Evolutionary conservation across 345 rosid genomes (phyloP).

Genomic region (Firmiana major): DNA sequence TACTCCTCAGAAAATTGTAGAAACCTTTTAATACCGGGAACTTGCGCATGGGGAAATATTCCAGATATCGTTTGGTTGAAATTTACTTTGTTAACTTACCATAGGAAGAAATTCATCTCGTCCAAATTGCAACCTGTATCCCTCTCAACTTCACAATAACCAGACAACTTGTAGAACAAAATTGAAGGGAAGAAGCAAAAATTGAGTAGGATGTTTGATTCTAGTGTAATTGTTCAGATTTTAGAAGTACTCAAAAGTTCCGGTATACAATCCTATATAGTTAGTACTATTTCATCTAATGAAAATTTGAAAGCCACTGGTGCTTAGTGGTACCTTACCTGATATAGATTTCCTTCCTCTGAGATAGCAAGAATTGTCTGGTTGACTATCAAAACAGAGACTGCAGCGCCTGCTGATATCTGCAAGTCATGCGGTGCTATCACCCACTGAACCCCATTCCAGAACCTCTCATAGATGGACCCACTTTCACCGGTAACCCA

Average conservation of each 20-base stretch:
- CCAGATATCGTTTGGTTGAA: neutral
- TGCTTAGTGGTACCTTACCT: conserved; percentile 53
- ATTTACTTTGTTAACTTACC: neutral
- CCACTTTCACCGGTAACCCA: conserved; percentile 76
- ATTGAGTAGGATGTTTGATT: neutral
- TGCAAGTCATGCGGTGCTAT: conserved; percentile 63
- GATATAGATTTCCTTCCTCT: conserved; percentile 51
- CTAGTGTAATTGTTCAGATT: neutral
- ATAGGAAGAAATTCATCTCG: neutral
- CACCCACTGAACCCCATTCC: conserved; percentile 80
- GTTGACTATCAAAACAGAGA: conserved; percentile 45
- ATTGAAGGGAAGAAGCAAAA: neutral
- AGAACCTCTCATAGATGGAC: conserved; percentile 61
- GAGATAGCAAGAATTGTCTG: conserved; percentile 63
- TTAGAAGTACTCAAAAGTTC: neutral
- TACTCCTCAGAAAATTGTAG: neutral
- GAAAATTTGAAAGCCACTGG: neutral
- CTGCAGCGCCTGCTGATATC: conserved; percentile 38
- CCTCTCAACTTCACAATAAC: neutral
- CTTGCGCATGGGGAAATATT: neutral
- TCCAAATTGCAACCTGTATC: neutral
- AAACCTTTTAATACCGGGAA: neutral
- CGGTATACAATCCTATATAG: neutral
- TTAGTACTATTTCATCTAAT: neutral
- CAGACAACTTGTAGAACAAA: neutral